Evolutionary conservation across 2,329 filamentous ascomycete species (phyloP).

Genomic region (Pyricularia sp.): DNA sequence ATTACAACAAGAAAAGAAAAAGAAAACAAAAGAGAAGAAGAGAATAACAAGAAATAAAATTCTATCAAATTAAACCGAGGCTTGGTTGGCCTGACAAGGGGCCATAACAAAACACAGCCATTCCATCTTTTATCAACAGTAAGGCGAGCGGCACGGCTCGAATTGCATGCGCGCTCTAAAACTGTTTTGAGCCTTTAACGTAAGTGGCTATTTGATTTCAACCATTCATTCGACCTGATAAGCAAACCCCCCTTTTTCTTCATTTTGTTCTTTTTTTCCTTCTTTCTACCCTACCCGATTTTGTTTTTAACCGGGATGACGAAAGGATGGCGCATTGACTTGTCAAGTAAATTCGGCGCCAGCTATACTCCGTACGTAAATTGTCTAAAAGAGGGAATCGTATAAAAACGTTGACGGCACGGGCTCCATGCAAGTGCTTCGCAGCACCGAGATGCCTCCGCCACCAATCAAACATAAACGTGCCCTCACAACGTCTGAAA

Average conservation of each 20-base stretch:
- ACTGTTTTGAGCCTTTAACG: background rate
- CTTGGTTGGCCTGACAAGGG: background rate
- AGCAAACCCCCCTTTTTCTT: background rate
- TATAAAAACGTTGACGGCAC: background rate
- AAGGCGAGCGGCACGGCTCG: constrained; percentile 1
- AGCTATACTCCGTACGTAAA: background rate
- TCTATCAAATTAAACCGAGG: background rate
- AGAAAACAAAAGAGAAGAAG: background rate
- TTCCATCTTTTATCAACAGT: background rate
- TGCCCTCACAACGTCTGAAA: background rate
- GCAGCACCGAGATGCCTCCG: background rate
- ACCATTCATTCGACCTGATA: background rate
- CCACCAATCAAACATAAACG: background rate
- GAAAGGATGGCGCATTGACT: background rate
- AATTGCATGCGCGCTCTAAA: background rate
- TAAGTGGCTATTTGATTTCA: background rate
- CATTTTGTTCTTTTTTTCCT: background rate
- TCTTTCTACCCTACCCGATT: background rate
- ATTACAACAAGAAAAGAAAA: background rate
- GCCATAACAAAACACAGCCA: background rate
- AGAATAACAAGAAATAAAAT: background rate
- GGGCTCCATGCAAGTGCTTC: background rate
- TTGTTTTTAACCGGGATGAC: background rate
- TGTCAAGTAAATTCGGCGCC: background rate
- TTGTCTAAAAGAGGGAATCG: background rate